Base-by-base conservation (phyloP, 371 early-diverging fungal species). In the Batrachochytrium dendrobatidis region DNA sequence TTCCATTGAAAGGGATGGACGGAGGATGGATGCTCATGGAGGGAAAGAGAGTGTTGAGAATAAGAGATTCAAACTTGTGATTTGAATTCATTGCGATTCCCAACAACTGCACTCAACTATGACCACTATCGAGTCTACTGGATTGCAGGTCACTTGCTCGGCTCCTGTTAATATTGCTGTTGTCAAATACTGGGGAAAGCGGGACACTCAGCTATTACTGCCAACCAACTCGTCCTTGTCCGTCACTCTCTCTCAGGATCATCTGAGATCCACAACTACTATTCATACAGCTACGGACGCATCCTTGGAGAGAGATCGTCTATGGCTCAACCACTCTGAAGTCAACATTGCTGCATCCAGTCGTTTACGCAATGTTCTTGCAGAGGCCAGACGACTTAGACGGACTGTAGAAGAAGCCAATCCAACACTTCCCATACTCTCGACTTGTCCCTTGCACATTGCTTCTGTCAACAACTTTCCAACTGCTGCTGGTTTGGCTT, bases 181-280 rank as follows among this genome's bases (percentile, higher is more conserved):
- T 61, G 86, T 99, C 77, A 99, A 99, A 79, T 99, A 99, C 80
- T 99, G 99, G 99, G 99, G 96, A 59, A 96, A 96, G 79, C 84
- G 95, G 61, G 88, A 92, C 71, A 83, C 85, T 30, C 72, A 83
- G 51, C 83, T 95, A 60, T 89, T 92, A 67, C 84, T 97, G 49
- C 98, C 98, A 34, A 95, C 94, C 56, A 99, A 98, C 82, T 86
- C 89, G 46, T 98, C 98, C 20, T 84, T 99, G 34, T 95, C 95
- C 4, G 89, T 92, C 53, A 98, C 98, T 10, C 85, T 97, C n/a
- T 89, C 87, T 29, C 94, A 93, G 72, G 95, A 95, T 69, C 85
- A 91, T 65, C 88, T 97, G 55, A 89, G 90, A 71, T 90, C 94
- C 69, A 89, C 86, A 72, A 95, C 98, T 5, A 89, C 94, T 25